Evolutionary conservation across 1,284 basidiomycete genomes (phyloP).

Genomic region (Ustilago loliicola): DNA sequence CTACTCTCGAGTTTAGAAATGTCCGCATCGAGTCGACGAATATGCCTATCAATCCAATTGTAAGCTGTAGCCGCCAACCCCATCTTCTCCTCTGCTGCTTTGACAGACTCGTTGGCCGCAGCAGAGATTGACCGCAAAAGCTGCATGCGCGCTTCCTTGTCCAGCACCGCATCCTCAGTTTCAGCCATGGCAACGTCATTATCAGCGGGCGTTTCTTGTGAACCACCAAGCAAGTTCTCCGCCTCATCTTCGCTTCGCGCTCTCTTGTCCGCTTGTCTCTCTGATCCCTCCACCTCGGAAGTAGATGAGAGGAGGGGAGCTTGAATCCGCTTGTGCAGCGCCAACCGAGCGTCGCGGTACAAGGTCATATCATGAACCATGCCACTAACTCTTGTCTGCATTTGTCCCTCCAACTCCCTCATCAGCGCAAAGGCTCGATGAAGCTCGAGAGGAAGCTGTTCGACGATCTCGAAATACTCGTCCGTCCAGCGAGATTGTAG

Average conservation of each 20-base stretch:
- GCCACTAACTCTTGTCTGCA: slow-evolving; percentile 59
- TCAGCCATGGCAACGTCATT: neutral
- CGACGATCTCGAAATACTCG: slow-evolving; percentile 75
- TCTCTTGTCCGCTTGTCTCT: neutral
- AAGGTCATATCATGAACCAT: slow-evolving; percentile 28
- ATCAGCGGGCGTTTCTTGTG: slow-evolving; percentile 7
- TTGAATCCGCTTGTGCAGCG: slow-evolving; percentile 24
- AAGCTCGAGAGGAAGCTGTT: slow-evolving; percentile 86
- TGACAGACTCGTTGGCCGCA: slow-evolving; percentile 48
- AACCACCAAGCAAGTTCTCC: slow-evolving; percentile 34
- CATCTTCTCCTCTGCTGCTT: slow-evolving; percentile 73
- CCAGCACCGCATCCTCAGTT: neutral
- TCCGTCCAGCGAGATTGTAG: slow-evolving; percentile 62
- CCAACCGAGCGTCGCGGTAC: slow-evolving; percentile 43
- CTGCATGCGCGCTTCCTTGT: slow-evolving; percentile 16
- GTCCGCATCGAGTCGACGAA: slow-evolving; percentile 73
- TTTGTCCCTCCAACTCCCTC: slow-evolving; percentile 84
- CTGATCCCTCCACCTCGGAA: neutral
- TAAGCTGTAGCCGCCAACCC: slow-evolving; percentile 73
- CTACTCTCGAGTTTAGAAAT: slow-evolving; percentile 61
- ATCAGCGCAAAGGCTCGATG: slow-evolving; percentile 84
- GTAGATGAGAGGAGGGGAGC: neutral
- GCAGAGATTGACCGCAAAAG: slow-evolving; percentile 35
- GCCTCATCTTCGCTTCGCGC: slow-evolving; percentile 44
- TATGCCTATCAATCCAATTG: slow-evolving; percentile 73